Base-by-base conservation (phyloP, 139 green algal species). In the Pleodorina starrii region DNA sequence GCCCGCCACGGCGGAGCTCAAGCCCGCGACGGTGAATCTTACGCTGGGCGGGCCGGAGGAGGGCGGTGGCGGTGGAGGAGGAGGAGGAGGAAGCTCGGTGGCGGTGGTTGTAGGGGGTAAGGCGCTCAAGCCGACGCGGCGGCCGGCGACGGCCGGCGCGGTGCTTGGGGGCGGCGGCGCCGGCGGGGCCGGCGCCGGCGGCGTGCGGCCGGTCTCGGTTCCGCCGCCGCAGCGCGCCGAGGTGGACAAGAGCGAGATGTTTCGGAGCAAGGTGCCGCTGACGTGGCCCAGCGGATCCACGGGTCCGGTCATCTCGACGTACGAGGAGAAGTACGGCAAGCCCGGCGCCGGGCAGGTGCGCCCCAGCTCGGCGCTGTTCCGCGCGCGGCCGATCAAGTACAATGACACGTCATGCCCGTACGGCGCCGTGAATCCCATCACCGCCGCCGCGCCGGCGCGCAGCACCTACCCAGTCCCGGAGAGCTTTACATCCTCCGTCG, bases 401-500 rank as follows among this genome's bases (percentile, higher is more conserved):
- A 38, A 23, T 19, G 86, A 90, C 51, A 59, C 83, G 0, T 89
- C 90, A 5, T 83, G 54, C 35, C 86, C 87, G 38, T 89, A 90
- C 29, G 90, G 90, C 23, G 87, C 87, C 9, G 90, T 93, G 27
- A 93, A 93, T 68, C 73, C 81, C 1, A 21, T 78, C 63, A 93
- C 90, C 0, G 90, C 90, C 17, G 85, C 14, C n/a, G 90, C 57
- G 5, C 78, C 86, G 29, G 0, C 42, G 25, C 71, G 80, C 35
- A 17, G 10, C 0, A 86, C 74, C 10, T 93, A 91, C 81, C 86
- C 90, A 0, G 90, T 93, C 36, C 90, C 90, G 2, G 71, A 83
- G 46, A 59, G 54, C 38, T 93, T 88, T 43, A 36, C 54, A 68
- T 36, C 35, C 35, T 0, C 42, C 29, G 11, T n/a, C 14, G 32